Base-by-base conservation (phyloP, 345 rosid genomes). In the Salix koriyanagi region DNA sequence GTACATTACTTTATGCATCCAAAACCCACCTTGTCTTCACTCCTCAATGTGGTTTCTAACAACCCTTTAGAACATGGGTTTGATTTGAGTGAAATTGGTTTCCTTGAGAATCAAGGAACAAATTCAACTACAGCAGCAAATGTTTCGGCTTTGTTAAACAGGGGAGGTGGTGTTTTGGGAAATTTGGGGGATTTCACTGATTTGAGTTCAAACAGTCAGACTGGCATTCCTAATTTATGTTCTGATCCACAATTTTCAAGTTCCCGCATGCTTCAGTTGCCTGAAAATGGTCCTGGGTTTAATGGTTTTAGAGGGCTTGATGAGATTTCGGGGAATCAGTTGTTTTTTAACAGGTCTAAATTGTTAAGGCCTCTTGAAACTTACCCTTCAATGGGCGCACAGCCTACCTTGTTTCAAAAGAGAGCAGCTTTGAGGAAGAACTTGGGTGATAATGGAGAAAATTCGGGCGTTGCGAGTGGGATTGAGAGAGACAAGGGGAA, bases 401-500 rank as follows among this genome's bases (percentile, higher is more conserved):
- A 87, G 44, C 92, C 92, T 4, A 89, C 89, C 50, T 79, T 89
- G 72, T 89, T 89, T 73, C 90, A 87, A 71, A 89, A 89, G 80
- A 87, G 92, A 74, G 90, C 85, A 19, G 89, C 90, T 75, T 76
- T 84, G 74, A 85, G 87, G 79, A 88, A 89, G 82, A 87, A 84
- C 60, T 75, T 80, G 75, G 79, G 74, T 46, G 87, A 79, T 73
- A 79, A 73, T 58, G 86, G 78, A 37, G 71, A 79, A 5, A 80
- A 71, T 76, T 73, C 81, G 21, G 86, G 81, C 74, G 67, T 70
- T 66, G 77, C 67, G 67, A 64, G 75, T 60, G 90, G 80, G 70
- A 34, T 42, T 65, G 86, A 83, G 73, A 79, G 81, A 62, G 85
- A 88, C 64, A 80, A 79, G 75, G 87, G 86, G 68, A 88, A 86